Evolutionary conservation across 441 rosid genomes (phyloP).

Genomic region (Eruca vesicaria): DNA sequence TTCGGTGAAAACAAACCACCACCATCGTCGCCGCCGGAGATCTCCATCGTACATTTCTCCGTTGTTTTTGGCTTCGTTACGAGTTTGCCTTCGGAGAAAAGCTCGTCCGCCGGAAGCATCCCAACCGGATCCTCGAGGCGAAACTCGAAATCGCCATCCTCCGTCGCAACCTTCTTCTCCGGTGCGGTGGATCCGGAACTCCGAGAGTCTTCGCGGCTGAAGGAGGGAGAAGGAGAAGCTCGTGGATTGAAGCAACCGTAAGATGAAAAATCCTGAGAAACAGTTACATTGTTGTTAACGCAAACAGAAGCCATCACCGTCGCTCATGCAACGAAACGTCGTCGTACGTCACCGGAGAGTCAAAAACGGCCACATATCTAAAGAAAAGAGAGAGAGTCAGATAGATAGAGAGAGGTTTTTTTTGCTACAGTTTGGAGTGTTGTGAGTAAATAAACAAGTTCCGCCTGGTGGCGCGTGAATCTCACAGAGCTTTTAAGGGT

Average conservation of each 20-base stretch:
- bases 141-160: slow-evolving; percentile 73
- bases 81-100: slow-evolving; percentile 80
- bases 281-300: slow-evolving; percentile 50
- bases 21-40: slow-evolving; percentile 42
- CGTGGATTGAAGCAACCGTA: slow-evolving; percentile 61
- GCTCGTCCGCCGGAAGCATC: slow-evolving; percentile 90
- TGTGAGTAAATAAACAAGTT: slow-evolving; percentile 9
- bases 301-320: slow-evolving; percentile 65
- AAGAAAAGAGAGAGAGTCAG: neutral
- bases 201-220: slow-evolving; percentile 39
- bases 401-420: neutral
- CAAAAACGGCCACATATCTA: slow-evolving; percentile 26
- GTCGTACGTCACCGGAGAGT: slow-evolving; percentile 10
- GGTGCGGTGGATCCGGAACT: slow-evolving; percentile 18
- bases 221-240: slow-evolving; percentile 26
- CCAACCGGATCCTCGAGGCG: slow-evolving; percentile 67
- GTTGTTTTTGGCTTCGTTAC: slow-evolving; percentile 43
- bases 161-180: neutral
- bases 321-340: slow-evolving; percentile 28
- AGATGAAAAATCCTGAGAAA: slow-evolving; percentile 53
- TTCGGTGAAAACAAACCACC: slow-evolving; percentile 62
- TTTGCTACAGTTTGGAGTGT: slow-evolving; percentile 22
- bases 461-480: slow-evolving; percentile 36
- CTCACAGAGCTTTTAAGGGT: neutral
- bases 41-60: slow-evolving; percentile 39